Percentiles rank a stretch among this genome's conserved stretches.
Evolutionary conservation across 768 basidiomycete species (phyloP).

Genomic region (Rhizopogon rudus): DNA sequence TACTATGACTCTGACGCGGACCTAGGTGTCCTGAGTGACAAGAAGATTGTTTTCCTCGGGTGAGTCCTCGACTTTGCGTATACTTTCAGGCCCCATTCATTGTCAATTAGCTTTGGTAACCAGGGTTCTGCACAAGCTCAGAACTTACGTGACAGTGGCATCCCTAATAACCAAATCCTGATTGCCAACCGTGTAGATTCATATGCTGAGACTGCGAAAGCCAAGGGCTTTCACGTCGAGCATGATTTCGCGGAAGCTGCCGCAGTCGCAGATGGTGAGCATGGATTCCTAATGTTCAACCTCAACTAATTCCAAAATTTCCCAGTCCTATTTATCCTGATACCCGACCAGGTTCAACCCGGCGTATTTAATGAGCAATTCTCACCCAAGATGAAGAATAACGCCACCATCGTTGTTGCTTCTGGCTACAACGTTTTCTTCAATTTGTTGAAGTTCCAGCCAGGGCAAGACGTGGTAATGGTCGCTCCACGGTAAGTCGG

Average conservation of each 20-base stretch:
- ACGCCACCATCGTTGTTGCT: conserved; percentile 50
- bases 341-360: conserved; percentile 63
- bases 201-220: conserved; percentile 53
- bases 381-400: conserved; percentile 43
- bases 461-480: conserved; percentile 58
- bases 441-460: conserved; percentile 49
- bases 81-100: not conserved
- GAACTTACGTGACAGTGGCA: conserved; percentile 59
- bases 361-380: conserved; percentile 55
- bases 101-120: conserved; percentile 47
- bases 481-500: conserved; percentile 50
- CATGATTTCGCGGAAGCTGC: conserved; percentile 55
- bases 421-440: conserved; percentile 65
- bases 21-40: conserved; percentile 38
- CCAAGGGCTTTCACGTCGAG: conserved; percentile 53
- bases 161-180: conserved; percentile 55
- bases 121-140: conserved; percentile 66
- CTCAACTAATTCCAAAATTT: not conserved
- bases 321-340: conserved; percentile 53
- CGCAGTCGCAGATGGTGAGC: conserved; percentile 47
- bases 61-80: conserved; percentile 16
- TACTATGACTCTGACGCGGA: conserved; percentile 65
- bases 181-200: conserved; percentile 54
- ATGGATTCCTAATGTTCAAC: not conserved
- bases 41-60: conserved; percentile 59